These are phyloP conservation scores for Malassezia nana DNA, from an alignment of 1,284 basidiomycete species.

Conservation along the genomic window DNA sequence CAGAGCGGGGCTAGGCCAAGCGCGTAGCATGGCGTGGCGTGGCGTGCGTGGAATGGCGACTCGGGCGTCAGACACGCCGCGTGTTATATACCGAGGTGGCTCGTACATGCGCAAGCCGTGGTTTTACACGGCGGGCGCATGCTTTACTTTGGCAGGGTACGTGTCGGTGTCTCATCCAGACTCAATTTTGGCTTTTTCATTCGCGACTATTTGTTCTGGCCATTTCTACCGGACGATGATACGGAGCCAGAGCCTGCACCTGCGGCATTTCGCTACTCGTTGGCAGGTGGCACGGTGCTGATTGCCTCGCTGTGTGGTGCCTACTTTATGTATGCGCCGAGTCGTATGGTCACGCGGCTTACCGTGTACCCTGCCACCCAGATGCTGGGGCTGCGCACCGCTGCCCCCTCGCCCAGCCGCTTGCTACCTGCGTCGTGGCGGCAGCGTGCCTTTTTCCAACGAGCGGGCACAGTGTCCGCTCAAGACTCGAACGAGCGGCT, in stretches of 20 bases:
- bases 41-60: neutral
- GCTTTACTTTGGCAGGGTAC: slow-evolving; percentile 15
- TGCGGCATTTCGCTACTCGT: slow-evolving; percentile 6
- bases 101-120: slow-evolving; percentile 15
- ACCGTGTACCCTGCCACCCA: slow-evolving; percentile 10
- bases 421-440: neutral
- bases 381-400: slow-evolving; percentile 17
- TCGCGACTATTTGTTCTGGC: slow-evolving; percentile 18
- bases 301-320: slow-evolving; percentile 12
- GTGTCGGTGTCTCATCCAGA: neutral
- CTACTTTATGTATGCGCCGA: slow-evolving; percentile 20
- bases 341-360: slow-evolving; percentile 17
- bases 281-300: slow-evolving; percentile 13
- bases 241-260: slow-evolving; percentile 7
- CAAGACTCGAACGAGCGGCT: slow-evolving; percentile 11
- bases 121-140: slow-evolving; percentile 8
- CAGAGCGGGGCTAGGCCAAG: neutral
- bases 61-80: neutral
- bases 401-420: slow-evolving; percentile 13
- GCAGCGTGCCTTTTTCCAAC: slow-evolving; percentile 7
- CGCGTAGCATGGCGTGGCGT: neutral
- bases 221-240: slow-evolving; percentile 14
- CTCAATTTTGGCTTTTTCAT: slow-evolving; percentile 18
- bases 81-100: slow-evolving; percentile 17
- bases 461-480: slow-evolving; percentile 10